A percentile compares a stretch with the other conserved stretches of the same genome.
Evolutionary conservation across 495 filamentous ascomycete species (phyloP).

Genomic region (Neurospora sublineolata): DNA sequence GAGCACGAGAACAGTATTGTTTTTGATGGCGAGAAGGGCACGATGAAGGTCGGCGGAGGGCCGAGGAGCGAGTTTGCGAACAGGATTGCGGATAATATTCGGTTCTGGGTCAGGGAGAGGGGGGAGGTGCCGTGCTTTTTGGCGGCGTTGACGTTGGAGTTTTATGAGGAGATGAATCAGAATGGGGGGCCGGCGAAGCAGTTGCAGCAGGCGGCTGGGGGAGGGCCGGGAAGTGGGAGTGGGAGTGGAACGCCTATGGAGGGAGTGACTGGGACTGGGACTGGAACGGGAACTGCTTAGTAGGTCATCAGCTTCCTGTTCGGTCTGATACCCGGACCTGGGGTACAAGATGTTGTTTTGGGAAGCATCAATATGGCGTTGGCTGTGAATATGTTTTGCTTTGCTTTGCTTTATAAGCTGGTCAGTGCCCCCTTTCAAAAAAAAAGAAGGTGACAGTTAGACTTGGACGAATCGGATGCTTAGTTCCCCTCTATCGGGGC

Average conservation of each 20-base stretch:
- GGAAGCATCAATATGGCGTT: neutral
- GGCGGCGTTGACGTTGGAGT: slow-evolving; percentile 79
- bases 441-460: neutral
- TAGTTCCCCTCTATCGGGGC: neutral
- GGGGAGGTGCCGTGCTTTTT: slow-evolving; percentile 88
- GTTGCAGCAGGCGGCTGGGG: neutral
- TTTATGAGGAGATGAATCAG: slow-evolving; percentile 58
- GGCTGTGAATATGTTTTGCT: neutral
- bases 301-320: neutral
- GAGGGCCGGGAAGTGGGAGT: neutral
- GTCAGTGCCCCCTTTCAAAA: neutral
- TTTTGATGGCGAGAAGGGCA: slow-evolving; percentile 91
- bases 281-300: neutral
- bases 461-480: neutral
- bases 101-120: slow-evolving; percentile 87
- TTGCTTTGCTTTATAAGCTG: neutral
- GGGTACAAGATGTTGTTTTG: neutral
- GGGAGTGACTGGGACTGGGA: neutral
- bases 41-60: slow-evolving; percentile 93
- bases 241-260: neutral
- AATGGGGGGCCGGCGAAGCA: slow-evolving; percentile 2
- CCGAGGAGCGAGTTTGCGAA: slow-evolving; percentile 75
- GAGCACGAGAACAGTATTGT: slow-evolving; percentile 84
- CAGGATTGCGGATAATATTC: slow-evolving; percentile 69
- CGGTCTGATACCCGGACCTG: neutral